These are phyloP conservation scores for Mycocentrospora acerina DNA, from an alignment of 2,329 filamentous ascomycete species.

Conservation along the genomic window DNA sequence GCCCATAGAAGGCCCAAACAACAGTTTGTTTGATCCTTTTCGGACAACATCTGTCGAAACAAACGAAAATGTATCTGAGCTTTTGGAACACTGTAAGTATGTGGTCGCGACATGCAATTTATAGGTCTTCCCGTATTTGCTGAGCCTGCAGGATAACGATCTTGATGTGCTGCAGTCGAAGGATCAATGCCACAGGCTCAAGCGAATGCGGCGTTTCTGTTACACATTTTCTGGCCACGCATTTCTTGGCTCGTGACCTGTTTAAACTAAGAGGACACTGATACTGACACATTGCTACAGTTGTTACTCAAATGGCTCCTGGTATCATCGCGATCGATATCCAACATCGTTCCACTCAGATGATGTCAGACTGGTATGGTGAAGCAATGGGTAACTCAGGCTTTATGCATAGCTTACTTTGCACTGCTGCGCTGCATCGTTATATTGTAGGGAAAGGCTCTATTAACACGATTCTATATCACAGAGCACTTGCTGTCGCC, in stretches of 20 bases:
- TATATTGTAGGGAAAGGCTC: slow-evolving; percentile 36
- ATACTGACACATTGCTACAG: slow-evolving; percentile 27
- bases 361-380: slow-evolving; percentile 41
- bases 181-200: background rate
- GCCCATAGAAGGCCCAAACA: slow-evolving; percentile 25
- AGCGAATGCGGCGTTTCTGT: slow-evolving; percentile 1
- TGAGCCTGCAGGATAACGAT: background rate
- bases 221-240: background rate
- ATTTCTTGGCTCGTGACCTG: background rate
- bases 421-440: slow-evolving; percentile 37
- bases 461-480: slow-evolving; percentile 33
- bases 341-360: slow-evolving; percentile 35
- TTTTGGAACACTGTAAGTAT: slow-evolving; percentile 42
- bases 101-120: background rate
- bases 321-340: slow-evolving; percentile 41
- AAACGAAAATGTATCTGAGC: slow-evolving; percentile 27
- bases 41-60: slow-evolving; percentile 30
- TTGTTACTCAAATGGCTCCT: slow-evolving; percentile 39
- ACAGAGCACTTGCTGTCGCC: slow-evolving; percentile 37
- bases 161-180: too few relatives aligned
- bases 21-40: slow-evolving; percentile 38
- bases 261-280: background rate
- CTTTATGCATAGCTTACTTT: slow-evolving; percentile 44
- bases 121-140: too few relatives aligned
- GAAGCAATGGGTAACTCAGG: slow-evolving; percentile 36